Evolutionary conservation across 305 asterid species (phyloP), one percentile per base, ranked within the genome.

Genomic region (Euphrasia arctica): DNA sequence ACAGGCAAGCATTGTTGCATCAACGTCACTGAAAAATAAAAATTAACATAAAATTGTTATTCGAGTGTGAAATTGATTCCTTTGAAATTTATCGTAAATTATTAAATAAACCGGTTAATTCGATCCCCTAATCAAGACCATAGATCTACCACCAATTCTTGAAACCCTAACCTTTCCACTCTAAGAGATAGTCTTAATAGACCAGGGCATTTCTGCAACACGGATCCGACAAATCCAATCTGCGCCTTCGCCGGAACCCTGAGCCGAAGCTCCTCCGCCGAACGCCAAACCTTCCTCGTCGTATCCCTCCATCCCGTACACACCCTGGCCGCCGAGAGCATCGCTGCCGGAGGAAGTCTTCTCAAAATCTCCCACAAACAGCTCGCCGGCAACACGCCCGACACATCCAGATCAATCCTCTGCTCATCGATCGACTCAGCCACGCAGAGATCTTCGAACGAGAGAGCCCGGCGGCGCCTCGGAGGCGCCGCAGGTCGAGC

Each of bases 1-100:
- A 84, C 98, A 94, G 48, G 99, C 99, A 65, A 94, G 78, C 81
- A 85, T 52, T 32, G 95, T 94, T 50, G 97, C 82, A 82, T 91
- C 99, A 49, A 91, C 71, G 74, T 86, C 95, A 70, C 99, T 94
- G 90, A 81, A 78, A 82, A 77, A 71, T 12, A 28, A 65, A 39
- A 39, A 39, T 39, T 31, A 43, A 13, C n/a, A 41, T 14, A 1
- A 9, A 42, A 22, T 39, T 31, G 25, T 63, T 60, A 41, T 51
- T 52, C 8, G 1, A 36, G 9, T 6, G 1, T 36, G 9, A 5
- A 36, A 36, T 5, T 36, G 1, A 34, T 34, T 34, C 41, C 41
- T 34, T 34, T 34, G 5, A 34, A 5, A 34, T 34, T 34, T 1
- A 18, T 7, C 11, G 9, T 39, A 8, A 39, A 39, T 51, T 71